A percentile compares a stretch with the other conserved stretches of the same genome.
Conservation (phyloP, 129 eudicot species). For the Centrapalus pauciflorus region DNA sequence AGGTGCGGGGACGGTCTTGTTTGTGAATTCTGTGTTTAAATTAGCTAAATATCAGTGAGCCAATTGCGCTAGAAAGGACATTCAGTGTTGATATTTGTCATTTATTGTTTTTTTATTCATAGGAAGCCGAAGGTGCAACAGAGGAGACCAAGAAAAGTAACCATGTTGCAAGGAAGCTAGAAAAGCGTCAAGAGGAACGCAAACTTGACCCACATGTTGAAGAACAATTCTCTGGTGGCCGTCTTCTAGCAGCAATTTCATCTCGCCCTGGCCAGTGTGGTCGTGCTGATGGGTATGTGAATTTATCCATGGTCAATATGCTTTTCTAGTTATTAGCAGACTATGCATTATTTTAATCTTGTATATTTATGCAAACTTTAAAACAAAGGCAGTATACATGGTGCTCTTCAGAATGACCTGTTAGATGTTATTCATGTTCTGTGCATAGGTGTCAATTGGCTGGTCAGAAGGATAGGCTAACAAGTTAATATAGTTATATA, state of each 20-base stretch:
- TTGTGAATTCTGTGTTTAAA: background rate
- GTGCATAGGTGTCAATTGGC: no score
- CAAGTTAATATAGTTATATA: no score
- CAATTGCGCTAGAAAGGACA: background rate
- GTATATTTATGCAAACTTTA: background rate
- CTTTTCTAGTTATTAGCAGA: background rate
- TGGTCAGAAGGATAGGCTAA: no score
- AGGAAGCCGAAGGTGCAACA: constrained; percentile 56
- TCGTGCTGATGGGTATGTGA: constrained; percentile 77
- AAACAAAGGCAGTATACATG: no score
- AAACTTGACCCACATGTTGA: constrained; percentile 70
- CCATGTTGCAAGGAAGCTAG: constrained; percentile 62
- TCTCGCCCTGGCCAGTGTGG: constrained; percentile 95
- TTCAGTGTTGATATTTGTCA: background rate
- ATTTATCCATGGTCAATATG: background rate
- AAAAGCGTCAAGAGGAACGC: constrained; percentile 69
- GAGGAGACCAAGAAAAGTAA: constrained; percentile 80
- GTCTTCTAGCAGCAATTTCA: constrained; percentile 72
- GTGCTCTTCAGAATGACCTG: no score
- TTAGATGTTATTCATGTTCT: no score
- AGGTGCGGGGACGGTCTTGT: constrained; percentile 46
- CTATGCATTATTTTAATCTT: background rate
- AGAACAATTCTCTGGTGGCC: constrained; percentile 78
- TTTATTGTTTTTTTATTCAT: background rate
- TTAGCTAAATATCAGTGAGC: background rate